phyloP scores from a whole-genome alignment of 75 land plant genomes.

The Sequoiadendron giganteum region DNA sequence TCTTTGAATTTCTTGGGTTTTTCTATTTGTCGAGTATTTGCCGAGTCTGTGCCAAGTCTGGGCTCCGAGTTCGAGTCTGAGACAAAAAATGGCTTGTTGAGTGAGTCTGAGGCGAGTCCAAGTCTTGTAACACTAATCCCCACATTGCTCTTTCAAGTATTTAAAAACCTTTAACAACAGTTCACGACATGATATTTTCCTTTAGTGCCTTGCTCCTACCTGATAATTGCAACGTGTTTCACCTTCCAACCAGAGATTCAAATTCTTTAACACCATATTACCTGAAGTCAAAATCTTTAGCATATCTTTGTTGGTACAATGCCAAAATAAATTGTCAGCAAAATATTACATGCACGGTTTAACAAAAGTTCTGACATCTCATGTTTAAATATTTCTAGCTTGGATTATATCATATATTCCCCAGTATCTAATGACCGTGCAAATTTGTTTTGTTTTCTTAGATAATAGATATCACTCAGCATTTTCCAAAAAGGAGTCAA shows the following conservation, averaged over 20 bases:
- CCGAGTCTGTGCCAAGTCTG: no score
- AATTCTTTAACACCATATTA: constrained; percentile 31
- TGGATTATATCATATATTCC: constrained; percentile 16
- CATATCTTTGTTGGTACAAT: constrained; percentile 36
- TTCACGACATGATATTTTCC: constrained; percentile 20
- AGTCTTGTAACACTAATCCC: no score
- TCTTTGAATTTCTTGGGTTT: no score
- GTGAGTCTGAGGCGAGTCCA: no score
- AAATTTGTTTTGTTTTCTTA: no score
- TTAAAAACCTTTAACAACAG: no score
- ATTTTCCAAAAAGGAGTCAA: no score
- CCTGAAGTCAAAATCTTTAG: constrained; percentile 18
- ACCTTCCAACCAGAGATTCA: constrained; percentile 27
- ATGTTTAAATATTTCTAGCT: constrained; percentile 42
- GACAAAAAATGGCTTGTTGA: no score
- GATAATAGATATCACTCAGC: no score
- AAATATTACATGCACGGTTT: constrained; percentile 26
- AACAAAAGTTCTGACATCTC: constrained; percentile 85
- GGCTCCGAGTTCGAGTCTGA: no score
- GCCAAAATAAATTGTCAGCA: constrained; percentile 12
- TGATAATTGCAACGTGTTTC: constrained; percentile 26
- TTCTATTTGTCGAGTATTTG: no score
- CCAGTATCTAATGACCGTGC: constrained; percentile 1
- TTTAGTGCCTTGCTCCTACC: constrained; percentile 7
- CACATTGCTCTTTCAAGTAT: no score